phyloP scores from a whole-genome alignment of 116 monocot genomes.

The Trichopus zeylanicus region DNA sequence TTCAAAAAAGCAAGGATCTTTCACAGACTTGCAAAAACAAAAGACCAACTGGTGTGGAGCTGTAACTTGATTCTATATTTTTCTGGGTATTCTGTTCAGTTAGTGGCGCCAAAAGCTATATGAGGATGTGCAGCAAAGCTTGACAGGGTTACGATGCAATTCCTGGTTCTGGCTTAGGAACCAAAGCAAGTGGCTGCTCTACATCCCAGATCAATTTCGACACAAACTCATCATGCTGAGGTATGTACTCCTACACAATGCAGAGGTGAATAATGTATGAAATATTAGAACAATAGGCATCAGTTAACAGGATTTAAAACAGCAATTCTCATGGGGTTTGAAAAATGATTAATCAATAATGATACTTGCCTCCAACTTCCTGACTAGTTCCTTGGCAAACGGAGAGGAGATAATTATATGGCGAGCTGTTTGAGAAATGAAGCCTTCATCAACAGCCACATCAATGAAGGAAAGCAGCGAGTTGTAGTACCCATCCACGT shows the following conservation, averaged over 20 bases:
- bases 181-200: conserved; percentile 10
- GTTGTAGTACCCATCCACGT: conserved; percentile 72
- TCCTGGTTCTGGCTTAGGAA: conserved; percentile 16
- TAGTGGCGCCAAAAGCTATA: too few relatives aligned
- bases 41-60: not conserved
- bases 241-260: conserved; percentile 36
- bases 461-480: conserved; percentile 63
- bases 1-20: not conserved
- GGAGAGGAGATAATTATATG: conserved; percentile 60
- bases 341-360: not conserved
- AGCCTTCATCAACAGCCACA: conserved; percentile 66
- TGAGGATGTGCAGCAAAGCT: not conserved
- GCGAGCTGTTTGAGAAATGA: conserved; percentile 56
- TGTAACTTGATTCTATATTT: not conserved
- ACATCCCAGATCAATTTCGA: conserved; percentile 31
- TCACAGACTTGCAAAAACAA: not conserved
- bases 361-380: conserved; percentile 51
- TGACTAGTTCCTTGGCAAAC: conserved; percentile 51
- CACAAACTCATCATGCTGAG: conserved; percentile 29
- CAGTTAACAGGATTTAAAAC: too few relatives aligned
- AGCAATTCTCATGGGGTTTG: too few relatives aligned
- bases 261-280: too few relatives aligned
- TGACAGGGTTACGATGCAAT: conserved; percentile 14
- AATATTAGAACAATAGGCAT: too few relatives aligned
- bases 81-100: conserved; percentile 1